Base-by-base conservation (phyloP, 495 filamentous ascomycete genomes). In the Tuber calosporum region DNA sequence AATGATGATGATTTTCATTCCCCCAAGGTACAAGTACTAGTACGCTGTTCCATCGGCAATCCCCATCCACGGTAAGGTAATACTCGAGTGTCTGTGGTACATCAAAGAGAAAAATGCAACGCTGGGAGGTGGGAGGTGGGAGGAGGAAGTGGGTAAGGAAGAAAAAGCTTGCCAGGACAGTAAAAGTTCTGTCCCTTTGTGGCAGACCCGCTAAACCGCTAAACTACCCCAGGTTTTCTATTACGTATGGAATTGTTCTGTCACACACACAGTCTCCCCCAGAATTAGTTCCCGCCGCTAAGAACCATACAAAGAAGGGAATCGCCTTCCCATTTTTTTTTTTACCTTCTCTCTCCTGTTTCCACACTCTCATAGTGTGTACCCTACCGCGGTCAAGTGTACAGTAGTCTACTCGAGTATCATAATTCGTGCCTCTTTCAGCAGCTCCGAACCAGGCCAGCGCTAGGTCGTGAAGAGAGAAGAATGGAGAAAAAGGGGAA, bases 181-280 rank as follows among this genome's bases (percentile, higher is more conserved):
- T 9, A 58, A 22, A n/a, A 58, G 48, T 13, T 8, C 43, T 5
- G 8, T 20, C 7, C 4, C n/a, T 22, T 26, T 58, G 11, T 2
- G 48, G 48, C 4, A 58, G 48, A 26, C 69, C 74, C 72, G 62
- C 74, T 74, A 74, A 48, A 62, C 74, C 72, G 62, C 74, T 74
- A 74, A 48, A 62, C 73, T 72, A 43, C 73, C 75, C 73, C 45
- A 67, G 72, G 69, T 71, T 74, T 72, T 75, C 69, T 48, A 81
- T 77, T 80, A 79, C 74, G 71, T 78, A 75, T 75, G 39, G 74
- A 70, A 73, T 80, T 67, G 78, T 62, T 62, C 53, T 19, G 15
- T 34, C 30, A 62, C 53, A 62, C 13, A 17, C 17, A 4, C 48
- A n/a, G n/a, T 13, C 5, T 26, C 26, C 11, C n/a, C 26, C 53